These are phyloP conservation scores for Uromyces viciae-fabae DNA, from an alignment of 1,284 basidiomycete genomes.

Conservation along the genomic window DNA sequence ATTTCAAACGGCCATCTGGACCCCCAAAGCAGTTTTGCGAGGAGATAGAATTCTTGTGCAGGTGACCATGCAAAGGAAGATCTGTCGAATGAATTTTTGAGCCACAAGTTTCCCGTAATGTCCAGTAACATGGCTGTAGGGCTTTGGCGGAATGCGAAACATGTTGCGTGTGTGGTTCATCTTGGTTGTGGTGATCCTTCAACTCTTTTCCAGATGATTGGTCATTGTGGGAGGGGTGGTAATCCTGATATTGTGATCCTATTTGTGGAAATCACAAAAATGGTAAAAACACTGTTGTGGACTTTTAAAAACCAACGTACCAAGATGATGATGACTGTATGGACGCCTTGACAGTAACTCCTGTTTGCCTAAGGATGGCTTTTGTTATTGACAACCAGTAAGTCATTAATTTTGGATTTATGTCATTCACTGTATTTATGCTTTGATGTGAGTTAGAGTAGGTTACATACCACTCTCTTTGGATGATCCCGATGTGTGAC, in stretches of 20 bases:
- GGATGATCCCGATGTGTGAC: not conserved
- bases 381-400: not conserved
- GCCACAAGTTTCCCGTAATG: not conserved
- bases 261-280: not conserved
- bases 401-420: not conserved
- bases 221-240: not conserved
- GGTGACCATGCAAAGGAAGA: not conserved
- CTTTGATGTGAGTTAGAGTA: not conserved
- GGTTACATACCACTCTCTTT: not conserved
- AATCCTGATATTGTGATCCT: not conserved
- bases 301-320: not conserved
- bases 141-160: constrained; percentile 9
- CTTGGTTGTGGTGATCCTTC: not conserved
- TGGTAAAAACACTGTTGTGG: not conserved
- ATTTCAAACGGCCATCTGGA: not conserved
- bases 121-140: constrained; percentile 7
- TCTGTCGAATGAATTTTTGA: not conserved
- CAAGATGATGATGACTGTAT: not conserved
- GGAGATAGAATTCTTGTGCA: not conserved
- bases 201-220: constrained; percentile 3
- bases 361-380: not conserved
- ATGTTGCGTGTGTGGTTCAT: not conserved
- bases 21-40: not conserved
- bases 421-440: not conserved
- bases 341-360: not conserved